Conservation (phyloP, 2,329 filamentous ascomycete genomes). For the Colletotrichum sp. region DNA sequence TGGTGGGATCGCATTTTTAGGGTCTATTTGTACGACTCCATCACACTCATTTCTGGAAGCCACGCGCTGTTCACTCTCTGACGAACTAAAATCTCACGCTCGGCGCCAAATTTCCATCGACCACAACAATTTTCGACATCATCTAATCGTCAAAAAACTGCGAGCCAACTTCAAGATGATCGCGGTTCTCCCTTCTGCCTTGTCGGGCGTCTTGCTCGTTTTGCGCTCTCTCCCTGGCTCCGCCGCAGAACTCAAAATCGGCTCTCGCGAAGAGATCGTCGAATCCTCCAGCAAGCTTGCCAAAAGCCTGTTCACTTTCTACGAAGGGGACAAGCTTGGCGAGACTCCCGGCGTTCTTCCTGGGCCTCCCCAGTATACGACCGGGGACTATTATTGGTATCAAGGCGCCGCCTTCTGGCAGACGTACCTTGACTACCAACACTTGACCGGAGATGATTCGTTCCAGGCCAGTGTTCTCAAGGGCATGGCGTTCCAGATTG, state of each 20-base stretch:
- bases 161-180: background rate
- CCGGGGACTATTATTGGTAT: slow-evolving; percentile 41
- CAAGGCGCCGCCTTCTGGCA: slow-evolving; percentile 33
- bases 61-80: background rate
- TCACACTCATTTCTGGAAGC: background rate
- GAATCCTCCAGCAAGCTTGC: slow-evolving; percentile 26
- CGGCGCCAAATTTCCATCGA: background rate
- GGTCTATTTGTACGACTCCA: background rate
- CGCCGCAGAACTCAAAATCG: background rate
- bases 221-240: background rate
- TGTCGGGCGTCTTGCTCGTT: background rate
- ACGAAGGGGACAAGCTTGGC: slow-evolving; percentile 33
- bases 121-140: rapidly evolving
- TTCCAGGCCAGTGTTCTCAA: slow-evolving; percentile 54
- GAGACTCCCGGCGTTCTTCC: slow-evolving; percentile 33
- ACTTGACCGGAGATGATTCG: slow-evolving; percentile 47
- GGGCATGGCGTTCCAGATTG: slow-evolving; percentile 51
- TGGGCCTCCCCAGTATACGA: slow-evolving; percentile 7
- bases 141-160: no score
- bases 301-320: slow-evolving; percentile 32
- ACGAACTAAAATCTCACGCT: background rate
- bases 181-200: background rate
- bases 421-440: slow-evolving; percentile 44
- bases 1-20: background rate
- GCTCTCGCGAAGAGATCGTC: slow-evolving; percentile 22